These are phyloP conservation scores for Trametes meyenii DNA, from an alignment of 768 basidiomycete species.

Conservation along the genomic window DNA sequence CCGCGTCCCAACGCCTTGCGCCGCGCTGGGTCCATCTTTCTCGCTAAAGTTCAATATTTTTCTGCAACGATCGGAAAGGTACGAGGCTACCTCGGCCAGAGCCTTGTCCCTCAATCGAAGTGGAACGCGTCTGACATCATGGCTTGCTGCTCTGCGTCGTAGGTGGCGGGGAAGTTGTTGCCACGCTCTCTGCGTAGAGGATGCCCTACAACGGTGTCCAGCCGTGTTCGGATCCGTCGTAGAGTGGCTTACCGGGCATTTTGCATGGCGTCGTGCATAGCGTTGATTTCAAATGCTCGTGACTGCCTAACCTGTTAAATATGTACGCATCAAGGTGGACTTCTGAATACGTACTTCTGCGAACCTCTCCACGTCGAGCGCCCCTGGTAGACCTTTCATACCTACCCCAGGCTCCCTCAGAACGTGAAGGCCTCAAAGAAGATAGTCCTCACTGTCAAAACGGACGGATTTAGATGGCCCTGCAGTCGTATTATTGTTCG, in stretches of 20 bases:
- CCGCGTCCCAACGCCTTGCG: slow-evolving; percentile 46
- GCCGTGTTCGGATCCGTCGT: neutral
- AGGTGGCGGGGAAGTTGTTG: slow-evolving; percentile 92
- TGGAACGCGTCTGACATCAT: slow-evolving; percentile 91
- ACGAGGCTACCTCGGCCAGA: slow-evolving; percentile 63
- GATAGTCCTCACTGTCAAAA: slow-evolving; percentile 44
- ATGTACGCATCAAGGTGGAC: neutral
- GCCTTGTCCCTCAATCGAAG: slow-evolving; percentile 82
- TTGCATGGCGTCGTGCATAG: slow-evolving; percentile 89
- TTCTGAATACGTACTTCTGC: slow-evolving; percentile 57
- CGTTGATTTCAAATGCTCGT: slow-evolving; percentile 84
- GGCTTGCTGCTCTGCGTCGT: slow-evolving; percentile 90
- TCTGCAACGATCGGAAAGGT: no score
- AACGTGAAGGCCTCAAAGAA: neutral
- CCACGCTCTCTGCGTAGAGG: slow-evolving; percentile 82
- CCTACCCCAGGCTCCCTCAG: slow-evolving; percentile 39
- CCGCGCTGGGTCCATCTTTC: slow-evolving; percentile 58
- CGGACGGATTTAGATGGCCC: slow-evolving; percentile 45
- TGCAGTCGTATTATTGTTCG: slow-evolving; percentile 35
- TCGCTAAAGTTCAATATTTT: no score
- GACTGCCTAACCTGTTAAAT: slow-evolving; percentile 49
- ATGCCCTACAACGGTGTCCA: slow-evolving; percentile 45
- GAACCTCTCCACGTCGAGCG: slow-evolving; percentile 88
- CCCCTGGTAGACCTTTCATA: slow-evolving; percentile 62
- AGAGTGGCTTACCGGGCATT: slow-evolving; percentile 56